Evolutionary conservation across 2,329 filamentous ascomycete genomes (phyloP), one percentile per base, ranked within the genome.

Genomic region (Clathrospora elynae): DNA sequence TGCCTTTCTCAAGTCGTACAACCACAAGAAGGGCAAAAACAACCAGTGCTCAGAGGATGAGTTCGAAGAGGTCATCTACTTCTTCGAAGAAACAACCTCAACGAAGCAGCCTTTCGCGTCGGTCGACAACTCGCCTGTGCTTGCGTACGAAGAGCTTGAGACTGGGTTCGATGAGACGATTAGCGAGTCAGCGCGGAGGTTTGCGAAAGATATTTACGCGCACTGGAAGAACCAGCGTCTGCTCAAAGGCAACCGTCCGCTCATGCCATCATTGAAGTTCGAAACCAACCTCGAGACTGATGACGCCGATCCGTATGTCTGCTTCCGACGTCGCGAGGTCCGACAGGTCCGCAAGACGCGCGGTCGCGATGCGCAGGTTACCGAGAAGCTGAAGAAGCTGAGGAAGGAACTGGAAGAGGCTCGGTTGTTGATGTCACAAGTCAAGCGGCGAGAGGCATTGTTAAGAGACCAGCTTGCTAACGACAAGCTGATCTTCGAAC

Each of bases 271-370:
- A 14, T 82, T 97, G 67, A 96, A 96, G 75, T 93, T 96, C 55
- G 93, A 99, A 75, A 95, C 86, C 32, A 90, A 93, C 52, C 87
- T 90, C 66, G 92, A 97, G 55, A 95, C 86, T 49, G 93, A 99
- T 70, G 93, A 99, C 67, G 84, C 88, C 61, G 93, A 99, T 72
- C 93, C 93, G 34, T 99, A 96, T 73, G 91, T 99, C 62, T 99
- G 93, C 73, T 99, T 99, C 81, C 84, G 93, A 67, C 85, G 93
- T 59, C 88, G 93, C 53, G 93, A 99, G 72, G 88, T 95, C 32
- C 86, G 93, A 44, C 90, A 95, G 69, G 92, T 90, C 35, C 87
- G 93, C 60, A 99, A 97, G 75, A 99, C 93, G 24, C 83, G 93
- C 64, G 90, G 89, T 57, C 85, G 93, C 64, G 93, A 99, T 75